Conservation (phyloP, 305 asterid genomes). For the Rubia tinctorum region DNA sequence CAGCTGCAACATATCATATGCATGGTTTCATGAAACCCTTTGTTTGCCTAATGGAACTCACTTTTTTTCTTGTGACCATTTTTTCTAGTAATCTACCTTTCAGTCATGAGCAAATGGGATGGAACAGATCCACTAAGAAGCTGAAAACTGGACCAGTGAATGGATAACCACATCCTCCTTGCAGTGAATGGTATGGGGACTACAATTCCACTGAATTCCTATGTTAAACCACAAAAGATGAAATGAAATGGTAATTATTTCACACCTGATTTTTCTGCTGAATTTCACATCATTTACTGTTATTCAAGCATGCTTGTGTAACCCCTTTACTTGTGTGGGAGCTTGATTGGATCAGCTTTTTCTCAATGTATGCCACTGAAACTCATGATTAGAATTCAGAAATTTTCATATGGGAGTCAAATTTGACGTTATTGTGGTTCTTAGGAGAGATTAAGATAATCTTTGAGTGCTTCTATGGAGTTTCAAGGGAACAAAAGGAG, state of each 20-base stretch:
- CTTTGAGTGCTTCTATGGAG: neutral
- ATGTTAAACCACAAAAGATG: neutral
- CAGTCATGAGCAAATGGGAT: neutral
- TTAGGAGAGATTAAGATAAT: neutral
- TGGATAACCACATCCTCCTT: neutral
- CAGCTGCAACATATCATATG: neutral
- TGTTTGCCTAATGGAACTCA: neutral
- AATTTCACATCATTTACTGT: neutral
- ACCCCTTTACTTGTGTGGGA: neutral
- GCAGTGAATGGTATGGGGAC: neutral
- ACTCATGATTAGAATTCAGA: neutral
- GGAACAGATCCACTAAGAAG: slow-evolving; percentile 4
- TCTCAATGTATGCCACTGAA: neutral
- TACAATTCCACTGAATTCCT: neutral
- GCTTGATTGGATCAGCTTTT: neutral
- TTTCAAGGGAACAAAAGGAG: slow-evolving; percentile 7
- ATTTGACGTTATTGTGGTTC: neutral
- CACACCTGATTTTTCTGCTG: neutral
- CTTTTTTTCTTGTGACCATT: neutral
- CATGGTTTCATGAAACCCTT: neutral
- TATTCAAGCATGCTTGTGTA: neutral
- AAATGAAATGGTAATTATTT: neutral
- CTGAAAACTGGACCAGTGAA: slow-evolving; percentile 7
- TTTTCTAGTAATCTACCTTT: neutral
- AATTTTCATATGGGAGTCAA: neutral